Evolutionary conservation across 352 stramenopile genomes (phyloP).

Genomic region (Globisporangium viniferum): DNA sequence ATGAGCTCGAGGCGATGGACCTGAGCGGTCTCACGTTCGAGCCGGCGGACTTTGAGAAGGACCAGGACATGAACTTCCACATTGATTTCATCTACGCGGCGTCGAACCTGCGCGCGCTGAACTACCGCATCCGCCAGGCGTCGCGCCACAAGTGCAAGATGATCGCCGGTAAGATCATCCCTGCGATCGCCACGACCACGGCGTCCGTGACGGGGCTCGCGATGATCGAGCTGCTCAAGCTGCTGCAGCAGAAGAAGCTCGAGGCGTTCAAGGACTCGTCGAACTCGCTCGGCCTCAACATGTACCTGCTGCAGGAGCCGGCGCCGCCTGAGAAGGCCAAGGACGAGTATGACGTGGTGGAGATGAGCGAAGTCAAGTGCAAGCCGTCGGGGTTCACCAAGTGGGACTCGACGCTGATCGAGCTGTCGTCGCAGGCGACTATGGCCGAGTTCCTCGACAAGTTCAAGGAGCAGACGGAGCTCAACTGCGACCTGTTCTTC

Average conservation of each 20-base stretch:
- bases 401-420: conserved; percentile 87
- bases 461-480: conserved; percentile 67
- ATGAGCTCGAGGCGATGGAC: conserved; percentile 63
- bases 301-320: conserved; percentile 91
- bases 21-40: conserved; percentile 61
- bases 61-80: conserved; percentile 94
- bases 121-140: conserved; percentile 83
- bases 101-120: conserved; percentile 94
- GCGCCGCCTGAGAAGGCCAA: conserved; percentile 80
- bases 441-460: conserved; percentile 61
- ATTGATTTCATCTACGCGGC: conserved; percentile 98
- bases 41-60: conserved; percentile 96
- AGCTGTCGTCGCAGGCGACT: conserved; percentile 62
- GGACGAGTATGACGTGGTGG: conserved; percentile 90
- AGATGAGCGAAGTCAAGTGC: conserved; percentile 87
- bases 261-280: conserved; percentile 91
- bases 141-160: conserved; percentile 94
- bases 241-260: conserved; percentile 86
- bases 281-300: conserved; percentile 91
- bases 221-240: conserved; percentile 90
- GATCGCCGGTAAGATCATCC: conserved; percentile 99
- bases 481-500: conserved; percentile 84
- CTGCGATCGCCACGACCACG: conserved; percentile 99
- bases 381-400: conserved; percentile 89
- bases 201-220: conserved; percentile 98